phyloP scores from a whole-genome alignment of 495 filamentous ascomycete species.

The Penicillium pulvis region DNA sequence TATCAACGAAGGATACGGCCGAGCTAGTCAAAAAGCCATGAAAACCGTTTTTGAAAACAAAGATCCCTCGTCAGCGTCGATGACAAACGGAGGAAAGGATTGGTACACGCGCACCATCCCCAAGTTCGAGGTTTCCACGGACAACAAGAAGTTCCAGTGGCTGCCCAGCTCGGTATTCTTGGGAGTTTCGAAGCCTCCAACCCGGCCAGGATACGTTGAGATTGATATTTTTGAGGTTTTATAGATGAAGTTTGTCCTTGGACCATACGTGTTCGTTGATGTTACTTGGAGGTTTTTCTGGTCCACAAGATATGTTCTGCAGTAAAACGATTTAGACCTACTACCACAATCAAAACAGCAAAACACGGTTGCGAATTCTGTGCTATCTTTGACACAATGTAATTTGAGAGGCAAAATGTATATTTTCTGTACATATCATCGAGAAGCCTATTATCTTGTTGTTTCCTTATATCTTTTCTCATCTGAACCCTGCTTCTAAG shows the following conservation, averaged over 20 bases:
- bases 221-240: constrained; percentile 1
- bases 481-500: not conserved
- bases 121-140: not conserved
- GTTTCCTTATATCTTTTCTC: not conserved
- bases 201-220: constrained; percentile 1
- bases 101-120: constrained; percentile 2
- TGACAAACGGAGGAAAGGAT: not conserved
- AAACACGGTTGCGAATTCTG: not conserved
- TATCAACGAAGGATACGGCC: too few relatives aligned
- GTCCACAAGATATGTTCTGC: too few relatives aligned
- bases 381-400: not conserved
- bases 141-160: not conserved
- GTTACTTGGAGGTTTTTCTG: not conserved
- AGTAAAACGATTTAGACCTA: not conserved
- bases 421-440: too few relatives aligned
- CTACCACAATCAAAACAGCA: not conserved
- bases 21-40: too few relatives aligned
- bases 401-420: too few relatives aligned
- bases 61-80: not conserved
- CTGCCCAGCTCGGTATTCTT: not conserved
- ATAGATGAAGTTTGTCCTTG: not conserved
- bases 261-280: too few relatives aligned
- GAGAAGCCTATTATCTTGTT: too few relatives aligned
- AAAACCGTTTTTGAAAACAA: too few relatives aligned
- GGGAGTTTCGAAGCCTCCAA: not conserved